Evolutionary conservation across 805 yeast genomes (phyloP).

Genomic region (Zygosaccharomyces bisporus): DNA sequence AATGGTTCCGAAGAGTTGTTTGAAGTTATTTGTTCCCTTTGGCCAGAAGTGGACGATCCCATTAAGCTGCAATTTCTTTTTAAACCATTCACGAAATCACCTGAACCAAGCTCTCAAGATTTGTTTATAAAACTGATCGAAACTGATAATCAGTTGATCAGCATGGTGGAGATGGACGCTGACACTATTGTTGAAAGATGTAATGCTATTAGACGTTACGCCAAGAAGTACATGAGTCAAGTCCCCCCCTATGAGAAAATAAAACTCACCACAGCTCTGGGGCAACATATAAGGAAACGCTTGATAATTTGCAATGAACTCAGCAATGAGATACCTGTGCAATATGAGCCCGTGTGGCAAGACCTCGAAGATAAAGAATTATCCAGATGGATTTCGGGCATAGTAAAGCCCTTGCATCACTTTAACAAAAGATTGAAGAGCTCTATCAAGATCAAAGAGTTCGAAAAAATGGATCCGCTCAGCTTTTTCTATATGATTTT

Average conservation of each 20-base stretch:
- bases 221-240: constrained; percentile 13
- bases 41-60: constrained; percentile 35
- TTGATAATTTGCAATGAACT: constrained; percentile 24
- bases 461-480: constrained; percentile 19
- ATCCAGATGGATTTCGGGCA: constrained; percentile 29
- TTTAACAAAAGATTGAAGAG: constrained; percentile 16
- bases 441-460: constrained; percentile 21
- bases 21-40: constrained; percentile 26
- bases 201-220: constrained; percentile 13
- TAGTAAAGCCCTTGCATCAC: constrained; percentile 32
- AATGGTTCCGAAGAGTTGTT: constrained; percentile 18
- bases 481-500: constrained; percentile 19
- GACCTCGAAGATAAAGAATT: constrained; percentile 13
- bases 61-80: constrained; percentile 17
- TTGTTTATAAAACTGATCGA: constrained; percentile 29
- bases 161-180: constrained; percentile 27
- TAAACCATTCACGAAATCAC: not conserved
- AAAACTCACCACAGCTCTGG: constrained; percentile 3
- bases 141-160: constrained; percentile 19
- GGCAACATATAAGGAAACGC: constrained; percentile 27
- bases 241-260: constrained; percentile 7
- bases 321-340: constrained; percentile 17
- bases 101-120: constrained; percentile 21
- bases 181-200: constrained; percentile 16
- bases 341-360: constrained; percentile 27